These are phyloP conservation scores for Mortierella sp. DNA, from an alignment of 371 early-diverging fungal genomes.

Conservation along the genomic window DNA sequence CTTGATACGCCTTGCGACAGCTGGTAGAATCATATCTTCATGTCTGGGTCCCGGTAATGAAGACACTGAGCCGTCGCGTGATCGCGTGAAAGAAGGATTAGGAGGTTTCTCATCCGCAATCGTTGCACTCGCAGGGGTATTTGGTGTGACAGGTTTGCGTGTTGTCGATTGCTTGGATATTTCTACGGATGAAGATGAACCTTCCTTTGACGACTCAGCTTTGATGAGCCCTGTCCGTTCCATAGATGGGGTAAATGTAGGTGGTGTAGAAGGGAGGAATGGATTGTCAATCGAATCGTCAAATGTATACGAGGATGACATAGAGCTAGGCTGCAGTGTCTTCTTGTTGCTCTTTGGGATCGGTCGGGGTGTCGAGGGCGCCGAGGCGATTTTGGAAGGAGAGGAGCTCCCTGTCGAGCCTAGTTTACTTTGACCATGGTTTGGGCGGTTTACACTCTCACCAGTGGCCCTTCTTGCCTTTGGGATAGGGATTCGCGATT, in stretches of 20 bases:
- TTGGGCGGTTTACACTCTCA: slow-evolving; percentile 38
- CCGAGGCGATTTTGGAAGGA: slow-evolving; percentile 4
- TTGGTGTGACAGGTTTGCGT: not conserved
- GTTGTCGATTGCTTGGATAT: not conserved
- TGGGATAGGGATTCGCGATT: slow-evolving; percentile 30
- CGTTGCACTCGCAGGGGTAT: not conserved
- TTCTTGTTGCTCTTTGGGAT: slow-evolving; percentile 40
- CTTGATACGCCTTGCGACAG: slow-evolving; percentile 46
- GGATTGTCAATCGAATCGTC: slow-evolving; percentile 37
- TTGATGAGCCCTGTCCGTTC: slow-evolving; percentile 28
- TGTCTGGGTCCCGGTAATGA: slow-evolving; percentile 35
- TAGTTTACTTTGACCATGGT: not conserved
- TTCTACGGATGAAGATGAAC: not conserved
- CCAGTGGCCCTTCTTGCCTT: slow-evolving; percentile 35
- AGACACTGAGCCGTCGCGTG: slow-evolving; percentile 26
- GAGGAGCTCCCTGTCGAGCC: slow-evolving; percentile 9
- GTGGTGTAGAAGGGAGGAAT: slow-evolving; percentile 43
- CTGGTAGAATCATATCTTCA: slow-evolving; percentile 52
- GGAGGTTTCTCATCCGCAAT: slow-evolving; percentile 13
- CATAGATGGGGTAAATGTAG: slow-evolving; percentile 48
- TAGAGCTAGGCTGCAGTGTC: slow-evolving; percentile 8
- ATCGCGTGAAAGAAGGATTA: slow-evolving; percentile 9
- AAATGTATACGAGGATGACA: slow-evolving; percentile 36
- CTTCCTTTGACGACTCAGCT: slow-evolving; percentile 5
- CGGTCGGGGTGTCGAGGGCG: slow-evolving; percentile 40